Evolutionary conservation across 2,329 filamentous ascomycete species (phyloP), one percentile per base, ranked within the genome.

Genomic region (Hypoxylon sp.): DNA sequence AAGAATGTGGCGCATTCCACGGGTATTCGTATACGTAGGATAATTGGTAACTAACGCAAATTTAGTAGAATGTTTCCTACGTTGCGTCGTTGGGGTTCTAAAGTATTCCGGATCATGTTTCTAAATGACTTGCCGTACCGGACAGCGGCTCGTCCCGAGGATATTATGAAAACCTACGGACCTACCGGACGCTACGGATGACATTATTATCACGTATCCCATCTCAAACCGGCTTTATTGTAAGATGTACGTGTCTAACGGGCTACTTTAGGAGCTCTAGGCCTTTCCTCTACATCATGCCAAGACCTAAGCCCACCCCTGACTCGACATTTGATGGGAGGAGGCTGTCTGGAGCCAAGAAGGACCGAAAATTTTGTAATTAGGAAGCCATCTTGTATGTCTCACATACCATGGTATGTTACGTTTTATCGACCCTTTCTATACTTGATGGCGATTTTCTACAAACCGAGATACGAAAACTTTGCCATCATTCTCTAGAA

Each of bases 41-140:
- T 7, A 27, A 60, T 21, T 7, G 15, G 6, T 6, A 50, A 13
- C 24, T 3, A 17, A 10, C 8, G 5, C 47, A 17, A 3, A 17
- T 29, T 17, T 8, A 7, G 6, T 42, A 5, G 15, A 42, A 42
- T 7, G 17, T 42, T 42, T 17, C 5, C 37, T 8, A 42, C 17
- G 17, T 6, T 42, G 2, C n/a, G 7, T 17, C 7, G 15, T 44
- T 19, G n/a, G 39, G 17, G 3, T 44, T 42, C n/a, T 19, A n/a
- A 44, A 19, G 6, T 37, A 11, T 17, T 47, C 17, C 21, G 27
- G 31, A n/a, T 39, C 37, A 55, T 55, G 13, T n/a, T 55, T 44
- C 10, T 55, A 53, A 17, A 27, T 15, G 6, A 50, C 35, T 44
- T 51, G 17, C 47, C 27, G 24, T 15, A 52, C 35, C 6, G 13